Evolutionary conservation across 768 basidiomycete genomes (phyloP), one percentile per base, ranked within the genome.

Genomic region (Leccinum olivaceopallidum): DNA sequence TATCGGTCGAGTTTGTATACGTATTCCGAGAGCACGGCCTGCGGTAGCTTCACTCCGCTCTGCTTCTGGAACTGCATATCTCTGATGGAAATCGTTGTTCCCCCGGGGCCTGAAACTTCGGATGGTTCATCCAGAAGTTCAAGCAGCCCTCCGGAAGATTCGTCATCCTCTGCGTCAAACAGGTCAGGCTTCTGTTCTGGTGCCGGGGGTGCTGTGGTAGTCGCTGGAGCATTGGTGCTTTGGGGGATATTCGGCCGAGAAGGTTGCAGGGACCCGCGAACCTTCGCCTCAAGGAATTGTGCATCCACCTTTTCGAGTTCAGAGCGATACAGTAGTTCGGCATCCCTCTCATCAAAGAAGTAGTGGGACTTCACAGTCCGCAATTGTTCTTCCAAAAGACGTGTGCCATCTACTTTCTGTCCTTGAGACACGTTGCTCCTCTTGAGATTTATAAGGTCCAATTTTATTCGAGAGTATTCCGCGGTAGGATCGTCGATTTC

Each of bases 51-150:
- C 37, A 91, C 89, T 39, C 91, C 87, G 80, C 87, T 89, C 68
- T 91, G 85, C 74, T 92, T 96, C 2, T 94, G 90, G 28, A 93
- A 77, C 2, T 85, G 70, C 87, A 98, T 89, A 61, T 94, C 86
- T 28, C 87, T 80, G 63, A 88, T 68, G 32, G 64, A 72, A 54
- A 89, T 76, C 6, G 80, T 81, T 9, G 76, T 78, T 14, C 88
- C 90, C 56, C 79, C 72, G 10, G 78, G 72, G 20, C 82, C 85
- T 20, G 80, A 79, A 63, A 84, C 84, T 24, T 78, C 82, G 6
- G 76, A 69, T 13, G 87, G 83, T 55, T 81, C 80, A 24, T 95
- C 90, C 50, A 96, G 79, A 54, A 95, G 77, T 44, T 84, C 88
- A 59, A 95, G 82, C 34, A 97, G 75, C 16, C 94, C 87, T 6